Base-by-base conservation (phyloP, 371 early-diverging fungal genomes). In the Blyttiomyces sp. region DNA sequence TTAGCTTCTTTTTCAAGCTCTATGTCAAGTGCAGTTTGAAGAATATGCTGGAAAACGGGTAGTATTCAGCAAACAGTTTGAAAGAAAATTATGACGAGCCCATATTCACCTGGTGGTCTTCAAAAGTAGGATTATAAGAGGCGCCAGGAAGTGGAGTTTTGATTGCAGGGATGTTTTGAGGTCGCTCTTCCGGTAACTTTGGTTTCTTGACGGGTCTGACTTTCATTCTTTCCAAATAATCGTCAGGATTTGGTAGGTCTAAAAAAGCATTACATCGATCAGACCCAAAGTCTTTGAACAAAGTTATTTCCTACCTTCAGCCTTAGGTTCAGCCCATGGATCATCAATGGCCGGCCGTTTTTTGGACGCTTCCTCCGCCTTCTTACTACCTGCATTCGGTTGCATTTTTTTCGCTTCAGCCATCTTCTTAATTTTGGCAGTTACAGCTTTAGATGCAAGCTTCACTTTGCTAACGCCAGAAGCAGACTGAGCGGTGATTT, bases 61-160 rank as follows among this genome's bases (percentile, higher is more conserved):
- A 35, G 11, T 27, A 21, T 16, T 16, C 34, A 17, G 35, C 24
- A 0, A 7, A 19, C 2, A 35, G n/a, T 23, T 24, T 21, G 16
- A 34, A 35, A 30, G 23, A 48, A 23, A 1, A 52, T 19, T 52
- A 1, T n/a, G n/a, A n/a, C n/a, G n/a, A n/a, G n/a, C n/a, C n/a
- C 32, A 57, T 23, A 26, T 73, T 43, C 48, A 70, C 79, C 64
- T 91, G 86, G 77, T 94, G 93, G 42, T 89, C 90, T 51, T 85
- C 82, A 61, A 82, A 75, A 6, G 82, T 75, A 11, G 97, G 96
- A 59, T 90, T 90, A 72, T 97, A 97, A 9, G 94, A 94, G 0
- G 90, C 84, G 48, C 98, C 98, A 0, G 90, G 85, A 59, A 90
- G 89, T 19, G 88, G 83, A 43, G 87, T 72, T 21, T 77, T 72